Base-by-base conservation (phyloP, 495 filamentous ascomycete species). In the Penicillium maclennaniae region DNA sequence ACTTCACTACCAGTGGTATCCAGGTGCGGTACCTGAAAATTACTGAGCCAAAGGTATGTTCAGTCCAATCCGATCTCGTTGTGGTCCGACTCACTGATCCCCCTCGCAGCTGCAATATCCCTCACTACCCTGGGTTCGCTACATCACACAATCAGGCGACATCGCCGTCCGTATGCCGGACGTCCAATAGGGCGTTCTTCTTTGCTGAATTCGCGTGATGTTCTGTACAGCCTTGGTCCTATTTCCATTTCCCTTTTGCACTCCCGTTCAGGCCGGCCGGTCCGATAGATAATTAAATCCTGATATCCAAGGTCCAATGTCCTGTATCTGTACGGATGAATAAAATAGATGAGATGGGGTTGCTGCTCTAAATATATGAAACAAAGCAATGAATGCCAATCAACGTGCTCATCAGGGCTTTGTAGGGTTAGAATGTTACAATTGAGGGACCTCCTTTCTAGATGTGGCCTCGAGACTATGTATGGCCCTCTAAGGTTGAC, bases 21-120 rank as follows among this genome's bases (percentile, higher is more conserved):
- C 93, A 97, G 70, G 95, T 97, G 56, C 84, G 93, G 52, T 99
- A 99, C 68, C 69, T 99, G 72, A 99, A 99, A 82, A 99, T 99
- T 62, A 97, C 95, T 52, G 93, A 99, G 73, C 95, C 93, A 6
- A 99, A 99, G 91, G 91, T 96, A 78, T 60, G 81, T 79, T 14
- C 34, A 45, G 41, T 31, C 8, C 38, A 9, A 25, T 25, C 16
- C 27, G 23, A 9, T 6, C 7, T 20, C 6, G 15, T 19, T 17
- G 19, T 16, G 17, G 36, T 15, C 36, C 36, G 45, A 16, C 45
- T 59, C 16, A 51, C 43, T 21, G 23, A 23, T 2, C 5, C 2
- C 23, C 8, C 41, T 26, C 55, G 28, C 9, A 93, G 89, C 73
- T 96, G 45, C 92, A 97, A 88, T 97, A 98, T 67, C 91, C 92